Base-by-base conservation (phyloP, 163 green algal species). In the Smithsoniella earleae region DNA sequence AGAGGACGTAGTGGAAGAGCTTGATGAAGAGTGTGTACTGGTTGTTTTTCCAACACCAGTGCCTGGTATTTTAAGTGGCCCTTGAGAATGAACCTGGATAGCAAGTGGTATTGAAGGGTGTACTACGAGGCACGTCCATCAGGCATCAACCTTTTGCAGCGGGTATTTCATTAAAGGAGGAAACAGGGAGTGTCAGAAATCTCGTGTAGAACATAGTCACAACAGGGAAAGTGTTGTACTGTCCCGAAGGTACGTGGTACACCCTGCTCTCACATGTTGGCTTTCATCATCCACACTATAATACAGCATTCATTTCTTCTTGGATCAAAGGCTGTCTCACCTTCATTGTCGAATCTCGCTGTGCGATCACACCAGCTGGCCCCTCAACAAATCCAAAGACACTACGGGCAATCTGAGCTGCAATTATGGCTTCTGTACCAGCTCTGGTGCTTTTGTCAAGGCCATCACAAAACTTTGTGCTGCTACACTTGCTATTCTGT, bases 331-430 rank as follows among this genome's bases (percentile, higher is more conserved):
- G 52, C 20, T 36, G 52, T 20, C 20, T 27, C 27, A 69, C 58
- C 58, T 69, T 18, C 22, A 31, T 36, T n/a, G 34, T n/a, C 8
- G 58, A 69, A 31, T 4, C 34, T 5, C 58, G 30, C 27, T 69
- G 58, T 5, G 31, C 58, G 8, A 69, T 16, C 6, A 69, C 34
- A 25, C 58, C 58, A 13, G 58, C 20, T n/a, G 58, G 58, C 30
- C 58, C 58, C 8, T 69, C 58, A 43, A 69, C 58, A 13, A 69
- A 69, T 40, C n/a, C 58, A 34, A 69, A 69, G 0, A 69, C 58
- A 13, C 58, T 69, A 31, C 58, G 58, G 31, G 58, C 58, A 33
- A 69, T 33, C 58, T 69, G 58, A 8, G 58, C 34, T 38, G 58
- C 58, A 34, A 69, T 69, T 4, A 69, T 38, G 25, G 58, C 28